These are phyloP conservation scores for Saccharum officinarum DNA, from an alignment of 176 grass and related monocot genomes.

Conservation along the genomic window DNA sequence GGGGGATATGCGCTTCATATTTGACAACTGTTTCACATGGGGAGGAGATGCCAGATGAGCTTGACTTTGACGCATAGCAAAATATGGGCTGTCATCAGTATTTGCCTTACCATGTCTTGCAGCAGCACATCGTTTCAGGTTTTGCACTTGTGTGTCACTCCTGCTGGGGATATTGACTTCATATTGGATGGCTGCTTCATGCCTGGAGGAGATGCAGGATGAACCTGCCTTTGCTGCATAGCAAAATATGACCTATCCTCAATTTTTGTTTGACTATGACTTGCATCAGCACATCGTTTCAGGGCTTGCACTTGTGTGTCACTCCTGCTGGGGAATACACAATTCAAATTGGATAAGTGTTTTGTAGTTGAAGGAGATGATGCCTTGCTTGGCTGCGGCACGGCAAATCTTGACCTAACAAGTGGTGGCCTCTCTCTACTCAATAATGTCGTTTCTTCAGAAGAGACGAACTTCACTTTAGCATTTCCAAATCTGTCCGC, in stretches of 20 bases:
- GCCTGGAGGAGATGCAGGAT: neutral
- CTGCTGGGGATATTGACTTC: neutral
- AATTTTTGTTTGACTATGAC: conserved; percentile 15
- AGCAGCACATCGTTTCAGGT: conserved; percentile 5
- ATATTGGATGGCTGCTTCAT: neutral
- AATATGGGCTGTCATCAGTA: neutral
- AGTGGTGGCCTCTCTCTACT: conserved; percentile 16
- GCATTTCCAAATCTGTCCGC: conserved; percentile 19
- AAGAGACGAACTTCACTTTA: conserved; percentile 42
- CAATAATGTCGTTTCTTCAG: conserved; percentile 30
- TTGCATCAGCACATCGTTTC: conserved; percentile 6
- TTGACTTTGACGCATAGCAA: neutral
- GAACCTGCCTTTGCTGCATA: neutral
- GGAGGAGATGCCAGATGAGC: neutral
- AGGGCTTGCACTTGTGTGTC: conserved; percentile 8
- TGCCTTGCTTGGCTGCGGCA: neutral
- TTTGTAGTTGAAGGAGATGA: neutral
- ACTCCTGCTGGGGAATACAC: conserved; percentile 2
- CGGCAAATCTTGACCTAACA: neutral
- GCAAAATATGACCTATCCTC: neutral
- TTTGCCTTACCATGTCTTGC: conserved; percentile 27
- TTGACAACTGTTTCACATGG: neutral
- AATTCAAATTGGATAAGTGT: neutral
- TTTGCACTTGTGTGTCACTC: conserved; percentile 7
- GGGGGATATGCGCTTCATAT: conserved; percentile 1